phyloP scores from a whole-genome alignment of 768 basidiomycete genomes.

The Harrya chromipes region DNA sequence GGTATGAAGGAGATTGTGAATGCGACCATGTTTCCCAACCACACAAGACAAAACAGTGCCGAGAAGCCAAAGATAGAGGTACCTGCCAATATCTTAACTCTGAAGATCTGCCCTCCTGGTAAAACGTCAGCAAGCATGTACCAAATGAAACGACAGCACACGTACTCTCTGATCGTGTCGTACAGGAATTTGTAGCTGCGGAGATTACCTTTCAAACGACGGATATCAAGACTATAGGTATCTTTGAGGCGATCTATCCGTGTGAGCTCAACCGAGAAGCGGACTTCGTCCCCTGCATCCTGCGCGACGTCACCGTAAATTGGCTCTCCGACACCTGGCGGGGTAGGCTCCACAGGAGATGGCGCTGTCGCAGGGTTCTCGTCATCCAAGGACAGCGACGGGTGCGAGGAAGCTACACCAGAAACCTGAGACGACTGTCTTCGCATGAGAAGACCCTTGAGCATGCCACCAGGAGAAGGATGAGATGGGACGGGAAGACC shows the following conservation, averaged over 20 bases:
- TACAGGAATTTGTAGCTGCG: conserved; percentile 92
- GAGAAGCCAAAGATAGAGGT: conserved; percentile 16
- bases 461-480: conserved; percentile 71
- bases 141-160: conserved; percentile 20
- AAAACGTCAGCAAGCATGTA: conserved; percentile 12
- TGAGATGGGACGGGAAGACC: conserved; percentile 83
- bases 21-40: conserved; percentile 1
- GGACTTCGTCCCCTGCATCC: conserved; percentile 93
- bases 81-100: conserved; percentile 29
- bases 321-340: conserved; percentile 42
- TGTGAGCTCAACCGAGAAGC: conserved; percentile 94
- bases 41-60: neutral
- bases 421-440: conserved; percentile 83
- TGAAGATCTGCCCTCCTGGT: conserved; percentile 38
- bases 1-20: conserved; percentile 25
- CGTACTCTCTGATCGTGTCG: conserved; percentile 83
- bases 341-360: conserved; percentile 36
- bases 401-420: conserved; percentile 35
- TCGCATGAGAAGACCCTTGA: conserved; percentile 85
- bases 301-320: conserved; percentile 77
- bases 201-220: conserved; percentile 88
- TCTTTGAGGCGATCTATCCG: conserved; percentile 85
- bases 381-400: conserved; percentile 50
- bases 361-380: conserved; percentile 25
- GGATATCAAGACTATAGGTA: conserved; percentile 89